Evolutionary conservation across 805 yeast species (phyloP), one percentile per base, ranked within the genome.

Genomic region (Barnettozyma vustinii): DNA sequence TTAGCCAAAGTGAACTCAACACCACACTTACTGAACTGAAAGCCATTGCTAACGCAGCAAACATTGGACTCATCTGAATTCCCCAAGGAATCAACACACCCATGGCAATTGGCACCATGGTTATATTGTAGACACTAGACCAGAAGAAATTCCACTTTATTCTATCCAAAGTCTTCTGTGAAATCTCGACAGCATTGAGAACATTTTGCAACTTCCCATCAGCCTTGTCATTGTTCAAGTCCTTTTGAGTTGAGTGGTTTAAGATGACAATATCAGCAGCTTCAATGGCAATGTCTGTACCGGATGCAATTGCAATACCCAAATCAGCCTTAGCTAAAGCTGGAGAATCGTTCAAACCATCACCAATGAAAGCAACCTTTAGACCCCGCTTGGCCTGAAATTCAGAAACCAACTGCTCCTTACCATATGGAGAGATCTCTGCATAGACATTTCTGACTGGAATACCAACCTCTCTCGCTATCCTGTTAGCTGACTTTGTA

Each of bases 291-390:
- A 94, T 87, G 60, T 94, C 98, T 0, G 98, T 87, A 5, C 98
- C 97, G 0, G 95, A 79, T 9, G 95, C 84, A 50, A 95, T 80
- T 10, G 98, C 94, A 58, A 95, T 81, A 21, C 99, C 99, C 18
- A 94, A 68, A 56, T 90, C 88, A 1, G 97, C 86, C 48, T 84
- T 77, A 1, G 88, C 96, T 48, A 94, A 74, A 0, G 98, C 98
- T 0, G 99, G 97, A 0, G 98, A 96, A 64, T 94, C 99, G 65
- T 94, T 94, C 56, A 94, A 87, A 51, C 99, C 99, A 68, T 94
- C 99, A 36, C 99, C 99, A 20, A 94, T 84, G 73, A 95, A 90
- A 6, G 91, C 92, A 39, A 94, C 84, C 16, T 72, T 69, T 10
- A 68, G 58, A 2, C 71, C 72, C 3, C 56, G 57, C 13, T 56